Evolutionary conservation across 2,329 filamentous ascomycete genomes (phyloP).

Genomic region (Fusarium foetens): DNA sequence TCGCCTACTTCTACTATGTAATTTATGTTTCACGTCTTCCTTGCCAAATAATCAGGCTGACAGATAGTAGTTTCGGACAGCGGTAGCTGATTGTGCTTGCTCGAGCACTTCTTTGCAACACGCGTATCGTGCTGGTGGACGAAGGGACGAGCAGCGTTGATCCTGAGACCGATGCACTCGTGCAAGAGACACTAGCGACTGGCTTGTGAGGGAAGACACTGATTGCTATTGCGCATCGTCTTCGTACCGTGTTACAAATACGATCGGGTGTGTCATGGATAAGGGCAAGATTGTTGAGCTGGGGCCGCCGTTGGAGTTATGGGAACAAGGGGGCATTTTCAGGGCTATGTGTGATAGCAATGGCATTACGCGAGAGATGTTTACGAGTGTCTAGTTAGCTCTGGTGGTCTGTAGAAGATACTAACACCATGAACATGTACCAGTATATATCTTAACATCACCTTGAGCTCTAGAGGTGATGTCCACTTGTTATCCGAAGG

Average conservation of each 20-base stretch:
- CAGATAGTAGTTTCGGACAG: not conserved
- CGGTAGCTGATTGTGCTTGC: not conserved
- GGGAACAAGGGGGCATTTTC: not conserved
- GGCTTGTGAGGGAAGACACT: not conserved
- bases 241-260: not conserved
- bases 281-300: not conserved
- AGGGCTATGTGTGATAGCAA: not conserved
- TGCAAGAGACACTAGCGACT: not conserved
- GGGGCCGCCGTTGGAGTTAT: not conserved
- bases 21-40: accelerated
- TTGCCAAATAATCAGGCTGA: not conserved
- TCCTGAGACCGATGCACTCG: not conserved
- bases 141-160: not conserved
- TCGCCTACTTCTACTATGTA: not conserved
- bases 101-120: not conserved
- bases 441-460: not conserved
- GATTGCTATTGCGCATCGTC: not conserved
- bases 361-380: not conserved
- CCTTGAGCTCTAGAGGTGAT: not conserved
- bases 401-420: not conserved
- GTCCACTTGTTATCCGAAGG: not conserved
- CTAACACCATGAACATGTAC: accelerated
- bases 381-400: not conserved
- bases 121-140: not conserved
- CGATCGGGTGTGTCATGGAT: not conserved